phyloP scores from a whole-genome alignment of 2,329 filamentous ascomycete species.

The Fusarium ramigenum region DNA sequence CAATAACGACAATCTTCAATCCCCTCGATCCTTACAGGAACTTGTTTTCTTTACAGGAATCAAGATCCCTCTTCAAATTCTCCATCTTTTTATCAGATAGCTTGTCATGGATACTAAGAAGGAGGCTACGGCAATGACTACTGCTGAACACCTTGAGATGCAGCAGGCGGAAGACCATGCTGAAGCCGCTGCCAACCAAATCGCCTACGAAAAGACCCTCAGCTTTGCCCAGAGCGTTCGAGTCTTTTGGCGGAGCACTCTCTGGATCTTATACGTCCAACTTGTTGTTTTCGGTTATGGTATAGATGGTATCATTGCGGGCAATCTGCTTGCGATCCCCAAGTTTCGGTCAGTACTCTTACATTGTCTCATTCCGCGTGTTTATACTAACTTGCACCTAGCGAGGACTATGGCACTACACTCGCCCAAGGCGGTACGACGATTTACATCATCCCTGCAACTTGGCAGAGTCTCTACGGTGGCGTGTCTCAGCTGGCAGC shows the following conservation, averaged over 20 bases:
- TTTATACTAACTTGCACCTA: background rate
- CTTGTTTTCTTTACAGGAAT: background rate
- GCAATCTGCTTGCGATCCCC: slow-evolving; percentile 6
- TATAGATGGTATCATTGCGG: slow-evolving; percentile 13
- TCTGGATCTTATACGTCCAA: slow-evolving; percentile 11
- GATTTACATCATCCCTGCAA: background rate
- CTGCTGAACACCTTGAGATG: slow-evolving; percentile 1
- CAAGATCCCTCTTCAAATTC: background rate
- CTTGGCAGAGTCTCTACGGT: background rate
- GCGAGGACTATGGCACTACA: slow-evolving; percentile 1
- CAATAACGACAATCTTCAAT: too few species aligned
- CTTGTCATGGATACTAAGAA: background rate
- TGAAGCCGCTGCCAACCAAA: background rate
- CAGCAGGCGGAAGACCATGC: background rate
- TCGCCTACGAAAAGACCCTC: slow-evolving; percentile 1
- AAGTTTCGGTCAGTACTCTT: background rate
- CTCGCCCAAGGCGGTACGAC: background rate
- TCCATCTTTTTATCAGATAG: background rate
- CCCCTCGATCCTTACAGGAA: background rate
- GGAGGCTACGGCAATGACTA: background rate
- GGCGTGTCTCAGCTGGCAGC: background rate
- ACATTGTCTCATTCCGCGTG: background rate
- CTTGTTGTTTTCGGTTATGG: slow-evolving; percentile 10
- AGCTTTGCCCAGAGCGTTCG: background rate
- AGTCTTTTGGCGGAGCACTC: slow-evolving; percentile 2